Evolutionary conservation across 352 stramenopile genomes (phyloP).

Genomic region (Aphanomyces invadans): DNA sequence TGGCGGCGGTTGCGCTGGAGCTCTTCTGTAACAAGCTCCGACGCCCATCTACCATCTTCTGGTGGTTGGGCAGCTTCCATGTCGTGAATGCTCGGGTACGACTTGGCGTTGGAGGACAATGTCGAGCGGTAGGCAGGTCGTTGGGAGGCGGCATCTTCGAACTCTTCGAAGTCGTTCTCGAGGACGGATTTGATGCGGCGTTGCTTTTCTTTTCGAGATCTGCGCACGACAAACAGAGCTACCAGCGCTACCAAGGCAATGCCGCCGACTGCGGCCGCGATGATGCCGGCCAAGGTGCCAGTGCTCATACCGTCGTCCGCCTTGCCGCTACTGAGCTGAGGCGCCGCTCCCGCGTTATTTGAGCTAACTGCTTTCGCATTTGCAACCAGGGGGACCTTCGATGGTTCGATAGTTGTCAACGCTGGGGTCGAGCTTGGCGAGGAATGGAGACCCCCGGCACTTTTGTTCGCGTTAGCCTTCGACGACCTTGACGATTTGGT

Average conservation of each 20-base stretch:
- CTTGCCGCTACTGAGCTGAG: constrained; percentile 16
- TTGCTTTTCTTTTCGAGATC: constrained; percentile 44
- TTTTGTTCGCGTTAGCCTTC: neutral
- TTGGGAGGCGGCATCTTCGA: neutral
- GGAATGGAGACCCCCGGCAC: neutral
- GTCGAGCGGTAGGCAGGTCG: neutral
- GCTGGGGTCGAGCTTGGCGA: neutral
- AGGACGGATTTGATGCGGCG: constrained; percentile 21
- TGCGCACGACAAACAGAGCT: constrained; percentile 45
- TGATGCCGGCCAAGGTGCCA: constrained; percentile 28
- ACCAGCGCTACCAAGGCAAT: constrained; percentile 45
- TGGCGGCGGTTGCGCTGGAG: neutral
- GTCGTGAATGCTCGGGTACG: neutral
- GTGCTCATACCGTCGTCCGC: constrained; percentile 21
- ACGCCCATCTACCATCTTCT: neutral
- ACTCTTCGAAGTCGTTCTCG: constrained; percentile 22
- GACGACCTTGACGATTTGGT: neutral
- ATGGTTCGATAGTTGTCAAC: neutral
- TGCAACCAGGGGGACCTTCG: neutral
- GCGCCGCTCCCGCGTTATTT: neutral
- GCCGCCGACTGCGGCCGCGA: constrained; percentile 49
- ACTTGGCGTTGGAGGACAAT: neutral
- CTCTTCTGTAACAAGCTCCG: constrained; percentile 7
- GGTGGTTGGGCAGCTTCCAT: neutral
- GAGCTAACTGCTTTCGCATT: neutral